These are phyloP conservation scores for Podospora comata DNA, from an alignment of 495 filamentous ascomycete genomes.

Conservation along the genomic window DNA sequence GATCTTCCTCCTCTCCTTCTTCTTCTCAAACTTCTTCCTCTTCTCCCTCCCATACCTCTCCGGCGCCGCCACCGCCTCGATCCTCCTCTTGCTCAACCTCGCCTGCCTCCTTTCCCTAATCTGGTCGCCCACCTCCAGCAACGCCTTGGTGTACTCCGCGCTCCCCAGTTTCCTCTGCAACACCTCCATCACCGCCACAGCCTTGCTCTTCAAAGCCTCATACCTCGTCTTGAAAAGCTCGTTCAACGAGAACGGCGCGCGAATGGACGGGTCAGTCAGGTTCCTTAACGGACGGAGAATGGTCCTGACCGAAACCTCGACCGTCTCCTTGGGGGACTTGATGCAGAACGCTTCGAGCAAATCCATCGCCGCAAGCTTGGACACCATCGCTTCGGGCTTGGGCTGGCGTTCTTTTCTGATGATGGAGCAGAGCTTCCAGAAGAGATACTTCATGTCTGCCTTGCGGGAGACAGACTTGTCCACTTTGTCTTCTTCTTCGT, in stretches of 20 bases:
- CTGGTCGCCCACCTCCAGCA: conserved; percentile 63
- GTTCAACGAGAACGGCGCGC: conserved; percentile 62
- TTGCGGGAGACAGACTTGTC: conserved; percentile 44
- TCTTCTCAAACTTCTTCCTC: conserved; percentile 78
- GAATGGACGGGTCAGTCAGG: conserved; percentile 74
- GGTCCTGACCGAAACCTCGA: conserved; percentile 57
- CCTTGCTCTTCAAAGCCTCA: conserved; percentile 63
- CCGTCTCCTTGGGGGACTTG: conserved; percentile 53
- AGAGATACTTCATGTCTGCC: conserved; percentile 62
- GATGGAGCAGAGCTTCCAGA: conserved; percentile 69
- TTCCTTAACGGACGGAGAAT: conserved; percentile 80
- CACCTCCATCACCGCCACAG: conserved; percentile 66
- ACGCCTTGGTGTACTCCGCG: conserved; percentile 64
- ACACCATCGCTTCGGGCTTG: conserved; percentile 55
- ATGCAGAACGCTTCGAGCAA: conserved; percentile 61
- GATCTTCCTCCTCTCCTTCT: conserved; percentile 78
- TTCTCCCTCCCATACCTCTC: conserved; percentile 76
- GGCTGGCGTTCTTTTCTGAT: conserved; percentile 74
- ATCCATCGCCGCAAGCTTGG: conserved; percentile 73
- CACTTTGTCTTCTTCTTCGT: conserved; percentile 42
- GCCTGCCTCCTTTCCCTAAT: conserved; percentile 67
- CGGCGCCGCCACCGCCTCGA: conserved; percentile 78
- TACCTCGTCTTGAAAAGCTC: conserved; percentile 62
- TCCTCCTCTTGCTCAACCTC: conserved; percentile 74
- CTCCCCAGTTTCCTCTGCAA: conserved; percentile 85